Percentiles rank a stretch among this genome's conserved stretches.
Evolutionary conservation across 441 rosid genomes (phyloP).

Genomic region (Eutrema salsugineum): DNA sequence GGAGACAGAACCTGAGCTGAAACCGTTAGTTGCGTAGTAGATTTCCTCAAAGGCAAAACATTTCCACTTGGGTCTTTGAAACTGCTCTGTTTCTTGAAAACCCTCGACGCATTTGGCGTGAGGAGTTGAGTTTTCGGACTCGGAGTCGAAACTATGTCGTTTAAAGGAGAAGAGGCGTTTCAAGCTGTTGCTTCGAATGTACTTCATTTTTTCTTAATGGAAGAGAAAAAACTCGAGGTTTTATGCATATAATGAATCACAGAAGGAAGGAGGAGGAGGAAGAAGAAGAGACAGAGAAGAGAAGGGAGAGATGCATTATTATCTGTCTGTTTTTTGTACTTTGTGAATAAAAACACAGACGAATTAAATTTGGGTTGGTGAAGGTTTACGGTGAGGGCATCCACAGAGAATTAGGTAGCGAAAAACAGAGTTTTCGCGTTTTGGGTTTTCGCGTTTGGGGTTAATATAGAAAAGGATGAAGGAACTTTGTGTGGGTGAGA

Average conservation of each 20-base stretch:
- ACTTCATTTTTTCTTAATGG: slow-evolving; percentile 50
- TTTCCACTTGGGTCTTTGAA: slow-evolving; percentile 77
- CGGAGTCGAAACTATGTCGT: slow-evolving; percentile 51
- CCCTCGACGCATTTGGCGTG: slow-evolving; percentile 22
- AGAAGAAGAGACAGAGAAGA: slow-evolving; percentile 13
- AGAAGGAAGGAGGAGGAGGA: slow-evolving; percentile 8
- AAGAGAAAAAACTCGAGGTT: slow-evolving; percentile 17
- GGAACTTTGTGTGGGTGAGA: slow-evolving; percentile 32
- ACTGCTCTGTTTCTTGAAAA: slow-evolving; percentile 36
- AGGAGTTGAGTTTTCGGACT: slow-evolving; percentile 19
- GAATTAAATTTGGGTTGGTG: slow-evolving; percentile 30
- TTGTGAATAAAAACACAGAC: slow-evolving; percentile 27
- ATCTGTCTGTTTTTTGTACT: slow-evolving; percentile 36
- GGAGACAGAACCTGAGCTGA: slow-evolving; percentile 55
- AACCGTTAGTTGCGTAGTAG: slow-evolving; percentile 61
- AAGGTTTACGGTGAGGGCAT: slow-evolving; percentile 28
- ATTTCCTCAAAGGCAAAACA: slow-evolving; percentile 90
- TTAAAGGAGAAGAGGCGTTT: slow-evolving; percentile 67
- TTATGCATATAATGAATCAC: background rate
- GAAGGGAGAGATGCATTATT: background rate
- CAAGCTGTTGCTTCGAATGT: slow-evolving; percentile 66
- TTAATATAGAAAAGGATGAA: slow-evolving; percentile 8
- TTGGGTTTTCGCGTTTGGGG: slow-evolving; percentile 5
- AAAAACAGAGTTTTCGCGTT: slow-evolving; percentile 19
- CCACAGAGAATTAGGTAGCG: slow-evolving; percentile 20